Percentiles rank a stretch among this genome's conserved stretches.
These are phyloP conservation scores for Starmerella apicola DNA, from an alignment of 805 yeast genomes.

Conservation along the genomic window DNA sequence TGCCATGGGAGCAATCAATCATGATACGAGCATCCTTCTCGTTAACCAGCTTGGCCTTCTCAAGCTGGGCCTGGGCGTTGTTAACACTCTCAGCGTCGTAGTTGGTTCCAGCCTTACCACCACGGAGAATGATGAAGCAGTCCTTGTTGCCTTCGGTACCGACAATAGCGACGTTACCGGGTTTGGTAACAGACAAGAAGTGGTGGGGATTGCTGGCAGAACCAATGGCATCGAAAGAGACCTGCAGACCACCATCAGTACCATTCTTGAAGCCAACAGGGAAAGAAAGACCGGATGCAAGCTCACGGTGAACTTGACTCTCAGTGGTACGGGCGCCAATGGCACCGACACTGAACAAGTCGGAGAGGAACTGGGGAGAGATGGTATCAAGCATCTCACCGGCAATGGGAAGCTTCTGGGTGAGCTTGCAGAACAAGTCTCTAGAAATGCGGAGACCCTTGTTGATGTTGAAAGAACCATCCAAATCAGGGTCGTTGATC, in stretches of 20 bases:
- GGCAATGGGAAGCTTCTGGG: constrained; percentile 78
- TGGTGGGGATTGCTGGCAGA: constrained; percentile 92
- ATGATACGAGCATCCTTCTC: constrained; percentile 49
- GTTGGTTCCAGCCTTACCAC: constrained; percentile 90
- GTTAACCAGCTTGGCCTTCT: constrained; percentile 29
- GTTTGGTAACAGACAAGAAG: constrained; percentile 87
- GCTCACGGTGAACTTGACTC: constrained; percentile 92
- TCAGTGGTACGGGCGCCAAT: constrained; percentile 99
- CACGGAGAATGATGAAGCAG: constrained; percentile 84
- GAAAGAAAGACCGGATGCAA: constrained; percentile 93
- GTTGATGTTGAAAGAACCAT: constrained; percentile 83
- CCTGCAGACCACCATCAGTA: constrained; percentile 90
- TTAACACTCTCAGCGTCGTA: constrained; percentile 65
- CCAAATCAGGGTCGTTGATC: constrained; percentile 93
- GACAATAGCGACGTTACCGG: constrained; percentile 91
- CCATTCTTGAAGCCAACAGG: constrained; percentile 98
- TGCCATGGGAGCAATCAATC: constrained; percentile 97
- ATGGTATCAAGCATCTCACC: constrained; percentile 97
- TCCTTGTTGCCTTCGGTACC: constrained; percentile 90
- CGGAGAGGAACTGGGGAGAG: constrained; percentile 89
- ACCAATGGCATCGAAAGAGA: constrained; percentile 85
- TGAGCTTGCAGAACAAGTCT: constrained; percentile 71
- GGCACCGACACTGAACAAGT: constrained; percentile 90
- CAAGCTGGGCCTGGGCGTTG: constrained; percentile 49
- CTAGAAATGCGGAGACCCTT: constrained; percentile 86